Evolutionary conservation across 1,284 basidiomycete genomes (phyloP).

Genomic region (Cryptococcus sp.): DNA sequence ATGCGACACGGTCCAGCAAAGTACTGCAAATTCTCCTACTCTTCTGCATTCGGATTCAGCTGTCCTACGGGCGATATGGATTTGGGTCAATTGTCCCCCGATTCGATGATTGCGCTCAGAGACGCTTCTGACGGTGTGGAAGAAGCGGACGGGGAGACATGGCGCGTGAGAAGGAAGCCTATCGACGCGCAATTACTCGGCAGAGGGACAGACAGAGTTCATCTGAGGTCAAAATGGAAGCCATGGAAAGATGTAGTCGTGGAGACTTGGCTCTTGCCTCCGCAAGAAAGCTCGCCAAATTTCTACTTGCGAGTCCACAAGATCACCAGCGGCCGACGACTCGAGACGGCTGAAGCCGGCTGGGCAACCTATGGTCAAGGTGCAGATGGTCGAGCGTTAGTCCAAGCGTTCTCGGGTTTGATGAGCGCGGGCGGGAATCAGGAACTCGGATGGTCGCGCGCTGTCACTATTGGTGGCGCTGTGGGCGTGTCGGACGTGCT

Average conservation of each 20-base stretch:
- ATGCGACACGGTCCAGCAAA: slow-evolving; percentile 75
- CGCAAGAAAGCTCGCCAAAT: slow-evolving; percentile 58
- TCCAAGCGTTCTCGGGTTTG: slow-evolving; percentile 47
- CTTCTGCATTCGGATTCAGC: slow-evolving; percentile 71
- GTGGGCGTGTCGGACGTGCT: slow-evolving; percentile 64
- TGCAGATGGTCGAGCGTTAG: slow-evolving; percentile 62
- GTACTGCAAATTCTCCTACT: slow-evolving; percentile 75
- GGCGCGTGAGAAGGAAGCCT: slow-evolving; percentile 67
- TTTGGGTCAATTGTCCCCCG: slow-evolving; percentile 69
- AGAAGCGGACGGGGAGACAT: slow-evolving; percentile 61
- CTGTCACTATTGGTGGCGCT: slow-evolving; percentile 63
- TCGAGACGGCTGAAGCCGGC: slow-evolving; percentile 67
- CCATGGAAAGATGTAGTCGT: slow-evolving; percentile 71
- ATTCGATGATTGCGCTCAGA: slow-evolving; percentile 68
- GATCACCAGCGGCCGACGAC: slow-evolving; percentile 58
- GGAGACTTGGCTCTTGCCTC: slow-evolving; percentile 73
- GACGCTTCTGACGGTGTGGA: slow-evolving; percentile 57
- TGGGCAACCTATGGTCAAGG: slow-evolving; percentile 73
- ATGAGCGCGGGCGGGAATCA: slow-evolving; percentile 42
- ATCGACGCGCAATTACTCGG: slow-evolving; percentile 64
- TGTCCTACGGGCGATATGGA: slow-evolving; percentile 68
- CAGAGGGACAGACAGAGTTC: slow-evolving; percentile 51
- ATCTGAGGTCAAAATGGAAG: slow-evolving; percentile 69
- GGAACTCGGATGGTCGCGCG: slow-evolving; percentile 55
- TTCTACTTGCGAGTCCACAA: slow-evolving; percentile 73